These are phyloP conservation scores for Xylariaceae sp. DNA, from an alignment of 2,329 filamentous ascomycete genomes.

Conservation along the genomic window DNA sequence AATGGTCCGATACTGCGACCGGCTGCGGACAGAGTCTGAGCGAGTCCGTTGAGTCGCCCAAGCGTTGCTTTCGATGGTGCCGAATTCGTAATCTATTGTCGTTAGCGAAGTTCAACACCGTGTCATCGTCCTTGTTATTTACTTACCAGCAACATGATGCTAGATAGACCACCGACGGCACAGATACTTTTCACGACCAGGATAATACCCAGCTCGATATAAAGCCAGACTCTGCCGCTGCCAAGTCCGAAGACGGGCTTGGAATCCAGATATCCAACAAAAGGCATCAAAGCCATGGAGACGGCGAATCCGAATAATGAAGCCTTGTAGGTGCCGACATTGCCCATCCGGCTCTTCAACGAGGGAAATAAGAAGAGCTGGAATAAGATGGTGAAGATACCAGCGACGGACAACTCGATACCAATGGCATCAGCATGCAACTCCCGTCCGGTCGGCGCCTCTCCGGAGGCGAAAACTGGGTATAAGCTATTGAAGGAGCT, in stretches of 20 bases:
- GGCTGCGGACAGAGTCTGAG: conserved; percentile 86
- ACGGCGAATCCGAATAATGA: conserved; percentile 75
- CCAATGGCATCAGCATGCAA: conserved; percentile 78
- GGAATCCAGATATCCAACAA: conserved; percentile 70
- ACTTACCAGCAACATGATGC: conserved; percentile 77
- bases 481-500: conserved; percentile 94
- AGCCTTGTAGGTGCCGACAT: conserved; percentile 75
- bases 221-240: conserved; percentile 64
- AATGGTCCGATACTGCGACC: conserved; percentile 87
- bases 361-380: conserved; percentile 80
- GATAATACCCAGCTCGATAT: conserved; percentile 71
- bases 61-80: conserved; percentile 80
- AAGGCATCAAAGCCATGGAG: conserved; percentile 83
- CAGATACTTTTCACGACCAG: conserved; percentile 87
- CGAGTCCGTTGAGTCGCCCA: conserved; percentile 86
- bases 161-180: conserved; percentile 82
- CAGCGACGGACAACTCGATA: conserved; percentile 76
- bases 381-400: conserved; percentile 80
- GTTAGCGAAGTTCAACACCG: conserved; percentile 1
- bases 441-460: conserved; percentile 68
- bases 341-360: conserved; percentile 73
- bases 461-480: conserved; percentile 80
- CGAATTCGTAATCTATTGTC: conserved; percentile 73
- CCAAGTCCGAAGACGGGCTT: conserved; percentile 52
- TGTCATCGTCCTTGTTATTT: not conserved